Percentiles rank a stretch among this genome's conserved stretches.
These are phyloP conservation scores for Podaxis mareebaensis DNA, from an alignment of 768 basidiomycete species.

Conservation along the genomic window DNA sequence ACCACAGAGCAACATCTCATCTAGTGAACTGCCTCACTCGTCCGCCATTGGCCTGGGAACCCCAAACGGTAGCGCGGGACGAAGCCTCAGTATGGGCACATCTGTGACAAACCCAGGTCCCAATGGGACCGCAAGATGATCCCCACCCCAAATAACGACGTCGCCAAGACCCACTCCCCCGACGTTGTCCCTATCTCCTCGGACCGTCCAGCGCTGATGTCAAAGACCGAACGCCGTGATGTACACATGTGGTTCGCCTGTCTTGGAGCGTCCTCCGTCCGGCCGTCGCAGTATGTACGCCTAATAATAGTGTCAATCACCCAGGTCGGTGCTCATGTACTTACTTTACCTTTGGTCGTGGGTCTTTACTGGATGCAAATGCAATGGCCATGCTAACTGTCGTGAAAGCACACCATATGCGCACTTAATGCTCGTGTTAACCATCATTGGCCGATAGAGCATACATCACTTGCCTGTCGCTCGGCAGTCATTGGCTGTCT, in stretches of 20 bases:
- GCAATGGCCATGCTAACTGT: conserved; percentile 81
- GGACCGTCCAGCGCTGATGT: conserved; percentile 5
- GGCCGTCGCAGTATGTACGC: conserved; percentile 44
- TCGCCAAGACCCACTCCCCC: conserved; percentile 6
- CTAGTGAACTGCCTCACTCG: conserved; percentile 13
- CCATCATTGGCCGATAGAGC: background rate
- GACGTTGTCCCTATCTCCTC: conserved; percentile 17
- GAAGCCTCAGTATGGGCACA: conserved; percentile 12
- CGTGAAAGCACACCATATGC: conserved; percentile 85
- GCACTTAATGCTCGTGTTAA: conserved; percentile 38
- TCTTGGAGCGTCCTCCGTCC: conserved; percentile 18
- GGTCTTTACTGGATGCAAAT: conserved; percentile 55
- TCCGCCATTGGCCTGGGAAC: conserved; percentile 12
- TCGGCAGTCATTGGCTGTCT: conserved; percentile 32
- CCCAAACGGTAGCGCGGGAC: conserved; percentile 10
- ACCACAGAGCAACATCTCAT: background rate
- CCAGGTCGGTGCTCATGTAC: background rate
- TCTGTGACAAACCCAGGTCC: conserved; percentile 12
- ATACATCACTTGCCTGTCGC: conserved; percentile 19
- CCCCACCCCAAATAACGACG: background rate
- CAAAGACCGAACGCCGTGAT: conserved; percentile 49
- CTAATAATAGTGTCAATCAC: conserved; percentile 24
- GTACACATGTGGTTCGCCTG: conserved; percentile 44
- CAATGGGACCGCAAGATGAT: conserved; percentile 13
- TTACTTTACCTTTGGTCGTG: conserved; percentile 58